A percentile compares a stretch with the other conserved stretches of the same genome.
phyloP scores from a whole-genome alignment of 108 stramenopile species.

The Fragilaria radians region DNA sequence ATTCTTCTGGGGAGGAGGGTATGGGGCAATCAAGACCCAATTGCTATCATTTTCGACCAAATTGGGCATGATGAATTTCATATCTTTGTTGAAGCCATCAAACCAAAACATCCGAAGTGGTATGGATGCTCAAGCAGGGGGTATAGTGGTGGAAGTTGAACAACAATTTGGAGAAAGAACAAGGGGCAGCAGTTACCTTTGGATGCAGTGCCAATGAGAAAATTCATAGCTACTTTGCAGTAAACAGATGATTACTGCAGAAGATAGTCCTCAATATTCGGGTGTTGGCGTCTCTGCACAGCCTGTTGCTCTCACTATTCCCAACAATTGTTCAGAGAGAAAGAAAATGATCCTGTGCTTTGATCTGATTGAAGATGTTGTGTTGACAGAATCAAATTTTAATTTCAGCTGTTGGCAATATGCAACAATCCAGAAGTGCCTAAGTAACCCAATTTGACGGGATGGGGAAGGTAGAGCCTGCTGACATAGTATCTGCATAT shows the following conservation, averaged over 20 bases:
- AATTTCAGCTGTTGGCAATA: not conserved
- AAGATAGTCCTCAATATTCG: too few species aligned
- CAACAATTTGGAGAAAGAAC: slow-evolving; percentile 1
- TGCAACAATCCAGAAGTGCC: not conserved
- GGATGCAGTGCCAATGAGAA: not conserved
- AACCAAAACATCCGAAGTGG: not conserved
- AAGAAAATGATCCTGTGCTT: not conserved
- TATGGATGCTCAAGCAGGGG: not conserved
- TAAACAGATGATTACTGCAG: not conserved
- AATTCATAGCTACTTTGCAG: not conserved
- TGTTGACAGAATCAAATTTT: not conserved
- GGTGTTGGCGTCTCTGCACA: too few species aligned
- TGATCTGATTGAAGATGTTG: not conserved
- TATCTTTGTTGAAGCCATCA: not conserved
- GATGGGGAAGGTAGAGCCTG: not conserved
- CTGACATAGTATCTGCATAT: not conserved
- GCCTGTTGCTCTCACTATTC: too few species aligned
- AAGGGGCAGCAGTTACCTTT: not conserved
- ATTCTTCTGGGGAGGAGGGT: not conserved
- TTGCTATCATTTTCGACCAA: not conserved
- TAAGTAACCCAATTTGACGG: not conserved
- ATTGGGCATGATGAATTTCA: not conserved
- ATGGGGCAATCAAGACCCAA: not conserved
- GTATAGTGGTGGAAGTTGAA: not conserved
- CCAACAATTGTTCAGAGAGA: too few species aligned